Base-by-base conservation (phyloP, 108 stramenopile genomes). In the Cyclotella sp. region DNA sequence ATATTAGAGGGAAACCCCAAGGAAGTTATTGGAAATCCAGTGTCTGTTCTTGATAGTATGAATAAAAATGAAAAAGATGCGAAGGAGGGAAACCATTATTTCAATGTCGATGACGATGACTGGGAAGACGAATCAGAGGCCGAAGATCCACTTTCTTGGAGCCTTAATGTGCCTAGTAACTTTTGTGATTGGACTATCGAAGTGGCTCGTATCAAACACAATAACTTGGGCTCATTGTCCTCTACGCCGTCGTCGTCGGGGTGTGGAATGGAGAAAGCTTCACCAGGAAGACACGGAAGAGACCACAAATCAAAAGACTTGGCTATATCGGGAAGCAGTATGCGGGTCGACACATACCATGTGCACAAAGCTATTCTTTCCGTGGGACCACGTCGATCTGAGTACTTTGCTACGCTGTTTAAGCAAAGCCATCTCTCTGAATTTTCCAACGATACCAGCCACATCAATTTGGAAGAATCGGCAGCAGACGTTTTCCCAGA, bases 391-490 rank as follows among this genome's bases (percentile, higher is more conserved):
- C 79, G 84, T 10, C 75, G 84, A 27, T 68, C 65, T 46, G 84
- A 85, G 12, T 85, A 85, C 84, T 85, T 85, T 63, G 77, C 82
- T 5, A 73, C 82, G 13, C 72, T 83, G 47, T 84, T 84, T 68
- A 79, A 79, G 42, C 78, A 79, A 60, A 57, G 40, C 22, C 70
- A 75, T 19, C 75, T 86, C 28, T 64, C 85, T 5, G 85, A 85
- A 60, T 66, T 53, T 52, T 44, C 77, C 62, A 82, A 70, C 18
- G 47, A 44, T 57, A 73, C 73, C 16, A 85, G 81, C 61, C 57
- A 49, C 9, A 85, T 86, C 47, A 43, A 51, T n/a, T 54, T 86
- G 4, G 74, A 83, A 62, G 58, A 47, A 27, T 81, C 85, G 5
- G 82, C 85, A 5, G 85, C 85, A 12, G 75, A 79, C 55, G 74